Conservation (phyloP, 176 grass and related monocot genomes). For the Carex parvula region DNA sequence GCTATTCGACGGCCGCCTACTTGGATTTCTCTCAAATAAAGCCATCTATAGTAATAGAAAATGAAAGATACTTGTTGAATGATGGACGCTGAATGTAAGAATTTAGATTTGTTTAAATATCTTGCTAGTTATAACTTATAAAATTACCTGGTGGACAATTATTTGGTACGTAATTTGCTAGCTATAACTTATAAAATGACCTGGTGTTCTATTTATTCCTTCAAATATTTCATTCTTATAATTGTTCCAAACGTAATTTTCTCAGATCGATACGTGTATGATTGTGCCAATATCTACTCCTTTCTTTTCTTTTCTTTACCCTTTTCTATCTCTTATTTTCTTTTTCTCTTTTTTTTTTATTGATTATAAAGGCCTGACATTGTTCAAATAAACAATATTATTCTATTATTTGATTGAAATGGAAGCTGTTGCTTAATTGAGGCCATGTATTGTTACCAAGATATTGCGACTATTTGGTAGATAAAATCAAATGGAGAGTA, state of each 20-base stretch:
- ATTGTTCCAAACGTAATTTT: neutral
- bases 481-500: neutral
- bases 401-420: neutral
- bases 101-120: neutral
- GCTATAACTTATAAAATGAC: too few species aligned
- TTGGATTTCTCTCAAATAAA: slow-evolving; percentile 63
- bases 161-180: too few species aligned
- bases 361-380: neutral
- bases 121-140: neutral
- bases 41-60: slow-evolving; percentile 41
- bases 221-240: neutral
- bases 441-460: neutral
- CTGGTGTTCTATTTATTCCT: neutral
- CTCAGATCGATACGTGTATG: neutral
- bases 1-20: slow-evolving; percentile 49
- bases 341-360: neutral
- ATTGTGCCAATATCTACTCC: neutral
- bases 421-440: neutral
- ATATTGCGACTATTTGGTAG: neutral
- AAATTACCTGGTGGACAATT: neutral
- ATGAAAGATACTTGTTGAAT: neutral
- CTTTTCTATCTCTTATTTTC: neutral
- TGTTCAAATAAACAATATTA: neutral
- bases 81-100: neutral
- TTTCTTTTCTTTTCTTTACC: slow-evolving; percentile 2